Evolutionary conservation across 2,329 filamentous ascomycete species (phyloP), one percentile per base, ranked within the genome.

Genomic region (Chrysosporium keratinophilum): DNA sequence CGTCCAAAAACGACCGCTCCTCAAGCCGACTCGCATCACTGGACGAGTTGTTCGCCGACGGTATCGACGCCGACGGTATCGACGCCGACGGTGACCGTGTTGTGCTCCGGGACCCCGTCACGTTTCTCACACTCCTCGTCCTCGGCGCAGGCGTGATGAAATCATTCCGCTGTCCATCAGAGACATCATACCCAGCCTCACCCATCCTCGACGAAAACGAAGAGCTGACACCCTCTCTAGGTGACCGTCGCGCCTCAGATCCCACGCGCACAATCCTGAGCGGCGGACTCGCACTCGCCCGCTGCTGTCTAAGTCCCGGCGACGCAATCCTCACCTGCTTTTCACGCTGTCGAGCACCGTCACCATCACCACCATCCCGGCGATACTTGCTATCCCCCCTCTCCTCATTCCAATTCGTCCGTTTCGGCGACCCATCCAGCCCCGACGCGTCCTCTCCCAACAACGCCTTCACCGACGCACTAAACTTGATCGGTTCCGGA

Each of bases 401-500:
- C 19, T 54, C 20, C 15, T 56, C 37, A 55, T 60, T 33, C 63
- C 60, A 56, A 63, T 64, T 59, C 59, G 71, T 57, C 46, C 65
- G 47, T 62, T 67, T 58, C 7, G 80, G 77, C 2, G 73, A 77
- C 48, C 79, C 79, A 42, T 84, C 81, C 54, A 81, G 80, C 20
- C 69, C 61, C 44, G 71, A 64, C 20, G 67, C 73, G 59, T 77
- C 76, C 57, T 75, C 74, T 50, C 76, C 76, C 51, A 96, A 77
- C 14, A 96, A 76, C 17, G 88, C 90, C 66, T 93, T 91, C 47
- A 91, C 95, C 60, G 93, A 80, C 63, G 90, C 89, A 67, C 89
- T 96, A 67, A 96, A 85, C 73, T 93, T 94, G 81, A 93, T 88
- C 63, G 89, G 89, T 61, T 88, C 85, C 14, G 87, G 86, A 28